phyloP scores from a whole-genome alignment of 768 basidiomycete genomes.

The Ephemerocybe angulata region DNA sequence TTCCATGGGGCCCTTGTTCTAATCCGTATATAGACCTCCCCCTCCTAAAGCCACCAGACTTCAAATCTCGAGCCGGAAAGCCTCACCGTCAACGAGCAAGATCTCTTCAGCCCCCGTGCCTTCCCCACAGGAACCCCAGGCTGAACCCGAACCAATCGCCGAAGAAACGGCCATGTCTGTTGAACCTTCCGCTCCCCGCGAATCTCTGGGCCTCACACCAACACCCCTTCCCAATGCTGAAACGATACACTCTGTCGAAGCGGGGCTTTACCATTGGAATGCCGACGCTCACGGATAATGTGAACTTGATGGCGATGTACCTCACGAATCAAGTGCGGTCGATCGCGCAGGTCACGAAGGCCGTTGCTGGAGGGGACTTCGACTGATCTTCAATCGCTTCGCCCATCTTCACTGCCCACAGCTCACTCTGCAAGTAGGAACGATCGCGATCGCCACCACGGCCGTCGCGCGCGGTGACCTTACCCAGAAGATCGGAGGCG shows the following conservation, averaged over 20 bases:
- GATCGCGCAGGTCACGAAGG: too few relatives aligned
- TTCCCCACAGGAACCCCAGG: too few relatives aligned
- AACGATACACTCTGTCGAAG: conserved; percentile 39
- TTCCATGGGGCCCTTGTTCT: not conserved
- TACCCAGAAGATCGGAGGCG: conserved; percentile 90
- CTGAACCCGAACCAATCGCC: not conserved
- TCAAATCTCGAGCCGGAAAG: too few relatives aligned
- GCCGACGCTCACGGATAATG: conserved; percentile 82
- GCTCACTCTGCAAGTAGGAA: conserved; percentile 91
- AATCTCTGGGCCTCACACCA: not conserved
- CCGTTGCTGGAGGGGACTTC: too few relatives aligned
- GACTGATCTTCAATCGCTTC: not conserved
- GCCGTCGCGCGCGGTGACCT: too few relatives aligned
- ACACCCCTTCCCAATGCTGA: conserved; percentile 23
- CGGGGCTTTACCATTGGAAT: conserved; percentile 65
- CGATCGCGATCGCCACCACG: conserved; percentile 89
- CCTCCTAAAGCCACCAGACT: too few relatives aligned
- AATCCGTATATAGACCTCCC: too few relatives aligned
- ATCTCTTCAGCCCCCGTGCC: too few relatives aligned
- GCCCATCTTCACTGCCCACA: too few relatives aligned
- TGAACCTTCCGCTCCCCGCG: conserved; percentile 5
- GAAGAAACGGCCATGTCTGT: conserved; percentile 10
- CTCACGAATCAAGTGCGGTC: too few relatives aligned
- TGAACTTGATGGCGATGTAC: conserved; percentile 95
- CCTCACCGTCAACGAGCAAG: too few relatives aligned